Conservation (phyloP, 2,329 filamentous ascomycete species). For the Leptographium lundbergii region DNA sequence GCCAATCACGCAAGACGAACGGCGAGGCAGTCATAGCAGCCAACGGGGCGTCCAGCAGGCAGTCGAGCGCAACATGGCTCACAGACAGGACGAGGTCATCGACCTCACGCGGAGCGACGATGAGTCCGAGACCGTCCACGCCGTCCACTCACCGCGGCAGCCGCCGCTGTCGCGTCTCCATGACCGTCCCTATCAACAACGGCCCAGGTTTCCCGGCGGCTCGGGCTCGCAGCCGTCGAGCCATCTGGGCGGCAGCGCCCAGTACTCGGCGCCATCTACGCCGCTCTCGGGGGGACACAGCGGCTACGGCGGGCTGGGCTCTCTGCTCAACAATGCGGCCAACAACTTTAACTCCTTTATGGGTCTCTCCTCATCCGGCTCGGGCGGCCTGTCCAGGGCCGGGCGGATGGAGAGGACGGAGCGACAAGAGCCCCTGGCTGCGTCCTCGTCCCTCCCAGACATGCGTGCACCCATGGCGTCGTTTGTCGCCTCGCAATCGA, state of each 20-base stretch:
- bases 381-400: neutral
- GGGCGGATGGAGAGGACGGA: neutral
- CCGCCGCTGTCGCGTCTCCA: neutral
- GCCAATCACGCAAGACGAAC: neutral
- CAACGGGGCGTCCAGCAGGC: neutral
- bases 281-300: neutral
- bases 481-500: neutral
- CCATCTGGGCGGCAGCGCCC: neutral
- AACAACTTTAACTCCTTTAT: neutral
- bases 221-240: neutral
- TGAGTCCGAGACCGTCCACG: slow-evolving; percentile 1
- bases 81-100: slow-evolving; percentile 7
- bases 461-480: neutral
- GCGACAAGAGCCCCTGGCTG: neutral
- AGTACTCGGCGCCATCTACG: neutral
- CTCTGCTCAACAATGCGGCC: neutral
- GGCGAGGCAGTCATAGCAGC: neutral
- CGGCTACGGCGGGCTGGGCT: neutral
- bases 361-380: neutral
- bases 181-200: neutral
- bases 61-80: slow-evolving; percentile 1
- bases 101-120: slow-evolving; percentile 11
- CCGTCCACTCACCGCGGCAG: slow-evolving; percentile 2
- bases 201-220: neutral
- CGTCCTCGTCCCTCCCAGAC: neutral